Percentiles rank a stretch among this genome's conserved stretches.
phyloP scores from a whole-genome alignment of 805 yeast genomes.

The Zygosaccharomyces gambellarensis region DNA sequence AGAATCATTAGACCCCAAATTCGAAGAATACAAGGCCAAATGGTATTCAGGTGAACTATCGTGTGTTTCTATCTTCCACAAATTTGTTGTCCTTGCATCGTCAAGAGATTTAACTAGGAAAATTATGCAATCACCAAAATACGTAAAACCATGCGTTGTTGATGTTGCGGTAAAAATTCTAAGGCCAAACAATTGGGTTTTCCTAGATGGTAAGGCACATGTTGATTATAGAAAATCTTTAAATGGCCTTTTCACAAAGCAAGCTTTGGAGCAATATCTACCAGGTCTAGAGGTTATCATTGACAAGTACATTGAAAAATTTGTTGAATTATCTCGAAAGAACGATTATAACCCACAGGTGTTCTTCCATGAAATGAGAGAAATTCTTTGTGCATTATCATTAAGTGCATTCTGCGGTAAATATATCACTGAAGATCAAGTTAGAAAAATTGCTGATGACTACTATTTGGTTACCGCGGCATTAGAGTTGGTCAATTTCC shows the following conservation, averaged over 20 bases:
- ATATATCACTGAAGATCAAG: slow-evolving; percentile 88
- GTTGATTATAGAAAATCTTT: slow-evolving; percentile 86
- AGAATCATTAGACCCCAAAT: slow-evolving; percentile 91
- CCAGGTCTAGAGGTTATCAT: slow-evolving; percentile 81
- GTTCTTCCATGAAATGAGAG: slow-evolving; percentile 92
- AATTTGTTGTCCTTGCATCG: slow-evolving; percentile 92
- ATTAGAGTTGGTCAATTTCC: slow-evolving; percentile 94
- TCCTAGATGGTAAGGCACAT: slow-evolving; percentile 92
- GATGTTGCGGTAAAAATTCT: slow-evolving; percentile 93
- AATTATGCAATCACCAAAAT: slow-evolving; percentile 75
- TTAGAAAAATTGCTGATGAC: slow-evolving; percentile 83
- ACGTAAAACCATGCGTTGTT: slow-evolving; percentile 95
- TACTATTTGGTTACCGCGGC: slow-evolving; percentile 93
- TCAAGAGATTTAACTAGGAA: slow-evolving; percentile 85
- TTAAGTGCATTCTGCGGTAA: slow-evolving; percentile 93
- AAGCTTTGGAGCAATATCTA: slow-evolving; percentile 76
- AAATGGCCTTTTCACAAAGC: slow-evolving; percentile 81
- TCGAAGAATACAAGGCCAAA: slow-evolving; percentile 85
- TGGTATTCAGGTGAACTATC: slow-evolving; percentile 94
- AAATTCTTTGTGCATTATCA: slow-evolving; percentile 90
- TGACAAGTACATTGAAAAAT: slow-evolving; percentile 72
- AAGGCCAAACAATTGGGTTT: slow-evolving; percentile 97
- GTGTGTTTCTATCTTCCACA: slow-evolving; percentile 97
- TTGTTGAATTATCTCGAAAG: slow-evolving; percentile 52
- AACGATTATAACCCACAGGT: slow-evolving; percentile 52